Percentiles rank a stretch among this genome's conserved stretches.
phyloP scores from a whole-genome alignment of 2,329 filamentous ascomycete species.

The Trichothecium roseum region DNA sequence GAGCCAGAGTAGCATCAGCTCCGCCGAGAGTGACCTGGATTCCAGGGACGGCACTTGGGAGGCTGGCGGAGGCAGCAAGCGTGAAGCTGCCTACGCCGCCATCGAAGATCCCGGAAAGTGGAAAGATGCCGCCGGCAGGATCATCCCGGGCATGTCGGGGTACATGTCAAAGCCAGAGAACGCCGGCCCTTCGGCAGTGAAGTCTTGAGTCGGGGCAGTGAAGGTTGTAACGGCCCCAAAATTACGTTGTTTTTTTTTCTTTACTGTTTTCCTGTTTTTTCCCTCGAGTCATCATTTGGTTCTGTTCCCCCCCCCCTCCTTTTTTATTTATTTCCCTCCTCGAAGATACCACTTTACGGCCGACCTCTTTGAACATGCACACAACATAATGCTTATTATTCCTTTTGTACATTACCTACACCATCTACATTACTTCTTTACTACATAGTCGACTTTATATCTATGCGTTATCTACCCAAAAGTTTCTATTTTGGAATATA shows the following conservation, averaged over 20 bases:
- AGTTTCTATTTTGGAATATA: no score
- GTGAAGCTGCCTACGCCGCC: slow-evolving; percentile 38
- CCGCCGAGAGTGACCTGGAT: slow-evolving; percentile 41
- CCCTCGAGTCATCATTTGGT: no score
- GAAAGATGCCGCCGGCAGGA: slow-evolving; percentile 22
- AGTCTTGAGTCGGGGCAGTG: no score
- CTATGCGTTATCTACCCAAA: not conserved
- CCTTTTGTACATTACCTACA: not conserved
- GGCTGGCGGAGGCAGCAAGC: slow-evolving; percentile 35
- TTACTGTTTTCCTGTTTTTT: no score
- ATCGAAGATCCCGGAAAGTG: slow-evolving; percentile 38
- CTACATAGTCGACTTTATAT: not conserved
- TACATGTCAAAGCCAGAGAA: slow-evolving; percentile 9
- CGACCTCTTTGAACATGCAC: not conserved
- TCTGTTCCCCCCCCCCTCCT: no score
- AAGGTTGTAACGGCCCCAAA: no score
- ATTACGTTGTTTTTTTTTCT: no score
- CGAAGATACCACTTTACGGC: not conserved
- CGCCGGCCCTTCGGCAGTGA: no score
- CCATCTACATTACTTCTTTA: not conserved
- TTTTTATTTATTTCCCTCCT: not conserved
- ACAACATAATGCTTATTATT: not conserved
- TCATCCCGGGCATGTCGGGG: slow-evolving; percentile 11
- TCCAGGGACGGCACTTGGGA: slow-evolving; percentile 30
- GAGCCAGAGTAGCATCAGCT: slow-evolving; percentile 42